A percentile compares a stretch with the other conserved stretches of the same genome.
Evolutionary conservation across 805 yeast genomes (phyloP).

Genomic region (Saccharomycopsis babjevae): DNA sequence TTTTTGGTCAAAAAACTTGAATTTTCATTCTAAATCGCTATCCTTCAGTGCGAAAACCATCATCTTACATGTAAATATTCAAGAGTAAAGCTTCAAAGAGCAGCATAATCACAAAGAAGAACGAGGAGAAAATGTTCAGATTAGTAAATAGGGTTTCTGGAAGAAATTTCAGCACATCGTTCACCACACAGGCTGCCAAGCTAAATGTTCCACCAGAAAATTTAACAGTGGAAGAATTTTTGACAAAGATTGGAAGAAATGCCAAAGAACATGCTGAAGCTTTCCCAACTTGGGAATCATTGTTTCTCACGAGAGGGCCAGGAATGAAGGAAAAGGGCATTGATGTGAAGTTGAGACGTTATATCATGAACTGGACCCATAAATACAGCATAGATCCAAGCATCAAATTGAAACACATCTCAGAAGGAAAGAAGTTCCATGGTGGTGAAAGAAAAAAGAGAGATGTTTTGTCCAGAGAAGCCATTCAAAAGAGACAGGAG

Average conservation of each 20-base stretch:
- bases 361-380: slow-evolving; percentile 65
- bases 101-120: neutral
- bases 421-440: slow-evolving; percentile 59
- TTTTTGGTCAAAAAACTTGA: neutral
- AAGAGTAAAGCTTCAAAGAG: no score
- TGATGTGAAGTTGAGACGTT: slow-evolving; percentile 60
- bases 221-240: slow-evolving; percentile 66
- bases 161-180: slow-evolving; percentile 7
- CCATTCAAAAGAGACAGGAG: slow-evolving; percentile 41
- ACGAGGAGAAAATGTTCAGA: neutral
- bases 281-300: slow-evolving; percentile 64
- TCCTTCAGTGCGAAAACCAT: neutral
- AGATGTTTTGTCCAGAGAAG: slow-evolving; percentile 51
- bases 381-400: slow-evolving; percentile 28
- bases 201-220: slow-evolving; percentile 32
- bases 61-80: no score
- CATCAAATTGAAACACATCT: slow-evolving; percentile 44
- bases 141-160: neutral
- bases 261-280: slow-evolving; percentile 54
- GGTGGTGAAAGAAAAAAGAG: slow-evolving; percentile 84
- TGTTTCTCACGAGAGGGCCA: slow-evolving; percentile 46
- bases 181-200: neutral
- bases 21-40: neutral
- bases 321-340: slow-evolving; percentile 68
- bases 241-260: slow-evolving; percentile 70